These are phyloP conservation scores for Nepenthes mirabilis DNA, from an alignment of 148 eudicot species.

Conservation along the genomic window DNA sequence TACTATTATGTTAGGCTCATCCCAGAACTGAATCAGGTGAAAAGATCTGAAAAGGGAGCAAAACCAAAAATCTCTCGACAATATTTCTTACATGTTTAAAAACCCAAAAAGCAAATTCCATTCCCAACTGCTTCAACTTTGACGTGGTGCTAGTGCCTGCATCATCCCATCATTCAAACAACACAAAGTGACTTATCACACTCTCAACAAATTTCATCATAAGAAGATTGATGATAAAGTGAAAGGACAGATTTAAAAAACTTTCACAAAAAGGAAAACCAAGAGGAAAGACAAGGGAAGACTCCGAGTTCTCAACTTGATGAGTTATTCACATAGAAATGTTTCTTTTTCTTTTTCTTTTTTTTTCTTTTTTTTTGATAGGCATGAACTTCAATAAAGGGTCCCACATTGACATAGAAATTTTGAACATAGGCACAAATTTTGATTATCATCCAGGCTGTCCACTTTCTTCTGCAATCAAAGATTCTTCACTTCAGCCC, in stretches of 20 bases:
- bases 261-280: background rate
- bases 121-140: conserved; percentile 87
- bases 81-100: conserved; percentile 78
- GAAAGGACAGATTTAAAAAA: background rate
- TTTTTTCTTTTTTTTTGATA: too few species aligned
- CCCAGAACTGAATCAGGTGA: background rate
- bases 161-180: conserved; percentile 9
- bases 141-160: conserved; percentile 78
- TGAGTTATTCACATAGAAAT: too few species aligned
- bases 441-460: too few species aligned
- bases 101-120: conserved; percentile 98
- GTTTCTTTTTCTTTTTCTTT: too few species aligned
- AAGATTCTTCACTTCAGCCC: too few species aligned
- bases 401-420: too few species aligned
- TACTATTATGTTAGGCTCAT: too few species aligned
- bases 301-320: too few species aligned
- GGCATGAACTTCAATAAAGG: too few species aligned
- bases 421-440: too few species aligned
- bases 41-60: background rate
- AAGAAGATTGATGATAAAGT: background rate
- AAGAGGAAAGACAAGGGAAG: background rate
- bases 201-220: background rate
- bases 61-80: background rate
- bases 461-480: too few species aligned
- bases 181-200: conserved; percentile 1